phyloP scores from a whole-genome alignment of 805 yeast genomes.

The Brettanomyces naardenensis region DNA sequence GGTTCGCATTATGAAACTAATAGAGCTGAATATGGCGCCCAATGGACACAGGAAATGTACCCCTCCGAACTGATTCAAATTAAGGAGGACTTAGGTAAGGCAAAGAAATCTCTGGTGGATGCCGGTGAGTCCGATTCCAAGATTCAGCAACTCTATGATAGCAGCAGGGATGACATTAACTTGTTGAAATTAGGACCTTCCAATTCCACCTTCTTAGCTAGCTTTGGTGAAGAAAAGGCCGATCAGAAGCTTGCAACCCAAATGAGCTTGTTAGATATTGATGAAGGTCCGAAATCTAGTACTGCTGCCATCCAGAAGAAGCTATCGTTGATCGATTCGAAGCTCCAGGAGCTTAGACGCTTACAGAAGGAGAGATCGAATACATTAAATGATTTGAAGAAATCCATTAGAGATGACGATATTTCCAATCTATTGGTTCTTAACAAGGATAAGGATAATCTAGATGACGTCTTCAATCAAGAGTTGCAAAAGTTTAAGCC shows the following conservation, averaged over 20 bases:
- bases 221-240: constrained; percentile 11
- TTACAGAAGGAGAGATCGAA: constrained; percentile 57
- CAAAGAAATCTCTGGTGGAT: constrained; percentile 49
- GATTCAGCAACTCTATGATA: constrained; percentile 39
- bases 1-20: constrained; percentile 26
- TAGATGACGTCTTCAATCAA: constrained; percentile 46
- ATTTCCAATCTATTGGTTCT: constrained; percentile 68
- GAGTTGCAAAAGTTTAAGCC: constrained; percentile 75
- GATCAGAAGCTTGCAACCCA: constrained; percentile 16
- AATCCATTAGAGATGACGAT: constrained; percentile 71
- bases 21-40: constrained; percentile 27
- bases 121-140: constrained; percentile 54
- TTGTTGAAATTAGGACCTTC: constrained; percentile 37
- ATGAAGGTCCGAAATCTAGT: constrained; percentile 29
- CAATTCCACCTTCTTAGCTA: constrained; percentile 30
- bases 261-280: constrained; percentile 56
- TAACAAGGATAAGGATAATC: constrained; percentile 40
- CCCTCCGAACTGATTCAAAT: constrained; percentile 11
- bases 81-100: constrained; percentile 11
- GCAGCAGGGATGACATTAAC: constrained; percentile 33
- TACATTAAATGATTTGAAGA: constrained; percentile 58
- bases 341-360: constrained; percentile 51
- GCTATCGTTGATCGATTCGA: constrained; percentile 46
- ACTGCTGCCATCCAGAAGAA: constrained; percentile 23
- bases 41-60: constrained; percentile 26